These are phyloP conservation scores for Eutrema japonicum DNA, from an alignment of 345 rosid genomes.

Conservation along the genomic window DNA sequence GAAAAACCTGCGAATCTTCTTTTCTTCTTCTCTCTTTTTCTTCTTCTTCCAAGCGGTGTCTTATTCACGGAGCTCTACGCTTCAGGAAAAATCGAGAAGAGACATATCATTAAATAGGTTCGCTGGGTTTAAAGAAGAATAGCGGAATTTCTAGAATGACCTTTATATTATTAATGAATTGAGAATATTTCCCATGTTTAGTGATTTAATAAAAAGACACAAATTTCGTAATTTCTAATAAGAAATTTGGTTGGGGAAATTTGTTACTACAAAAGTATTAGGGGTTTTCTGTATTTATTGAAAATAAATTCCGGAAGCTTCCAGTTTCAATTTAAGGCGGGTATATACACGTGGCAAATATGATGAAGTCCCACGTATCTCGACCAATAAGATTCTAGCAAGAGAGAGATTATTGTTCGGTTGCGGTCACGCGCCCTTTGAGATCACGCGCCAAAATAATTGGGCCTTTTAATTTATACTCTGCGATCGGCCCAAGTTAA, in stretches of 20 bases:
- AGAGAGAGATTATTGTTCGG: not conserved
- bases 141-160: slow-evolving; percentile 1
- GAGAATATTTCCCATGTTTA: not conserved
- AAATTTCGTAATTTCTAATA: not conserved
- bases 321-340: slow-evolving; percentile 41
- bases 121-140: slow-evolving; percentile 38
- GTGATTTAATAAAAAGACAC: not conserved
- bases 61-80: slow-evolving; percentile 20
- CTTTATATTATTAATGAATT: slow-evolving; percentile 3
- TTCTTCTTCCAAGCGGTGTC: slow-evolving; percentile 25
- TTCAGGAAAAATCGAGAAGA: slow-evolving; percentile 38
- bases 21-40: not conserved
- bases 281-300: not conserved
- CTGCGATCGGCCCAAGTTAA: slow-evolving; percentile 7
- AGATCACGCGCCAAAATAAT: not conserved
- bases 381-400: slow-evolving; percentile 66
- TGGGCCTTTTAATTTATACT: not conserved
- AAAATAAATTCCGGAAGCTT: slow-evolving; percentile 47
- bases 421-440: slow-evolving; percentile 22
- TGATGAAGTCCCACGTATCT: slow-evolving; percentile 51
- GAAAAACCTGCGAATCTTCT: slow-evolving; percentile 15
- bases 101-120: slow-evolving; percentile 43
- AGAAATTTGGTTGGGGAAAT: not conserved
- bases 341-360: slow-evolving; percentile 59
- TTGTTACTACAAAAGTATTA: not conserved